Evolutionary conservation across 2,329 filamentous ascomycete species (phyloP).

Genomic region (Aspergillus arachidicola): DNA sequence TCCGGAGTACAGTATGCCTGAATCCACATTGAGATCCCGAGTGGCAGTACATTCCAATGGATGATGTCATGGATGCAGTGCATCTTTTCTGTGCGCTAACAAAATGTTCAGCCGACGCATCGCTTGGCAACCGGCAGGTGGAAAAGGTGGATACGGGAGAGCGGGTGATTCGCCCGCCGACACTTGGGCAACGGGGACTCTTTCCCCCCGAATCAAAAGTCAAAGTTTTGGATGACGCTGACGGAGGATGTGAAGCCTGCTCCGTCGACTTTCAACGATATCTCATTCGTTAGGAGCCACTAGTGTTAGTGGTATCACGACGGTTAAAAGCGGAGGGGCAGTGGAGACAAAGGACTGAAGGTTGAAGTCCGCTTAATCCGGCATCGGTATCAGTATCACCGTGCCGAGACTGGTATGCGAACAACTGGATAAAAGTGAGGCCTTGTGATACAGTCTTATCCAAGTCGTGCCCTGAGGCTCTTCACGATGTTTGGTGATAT

Average conservation of each 20-base stretch:
- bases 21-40: constrained; percentile 9
- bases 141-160: constrained; percentile 5
- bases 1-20: constrained; percentile 2
- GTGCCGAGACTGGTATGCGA: background rate
- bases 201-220: background rate
- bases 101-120: constrained; percentile 1
- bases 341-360: constrained; percentile 6
- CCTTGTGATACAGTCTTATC: constrained; percentile 2
- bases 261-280: background rate
- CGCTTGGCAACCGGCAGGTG: background rate
- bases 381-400: background rate
- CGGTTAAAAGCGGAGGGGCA: constrained; percentile 5
- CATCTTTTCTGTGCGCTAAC: background rate
- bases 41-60: constrained; percentile 7
- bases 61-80: constrained; percentile 15
- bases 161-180: constrained; percentile 6
- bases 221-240: background rate
- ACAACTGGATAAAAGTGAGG: background rate
- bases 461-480: constrained; percentile 5
- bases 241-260: background rate
- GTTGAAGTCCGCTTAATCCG: background rate
- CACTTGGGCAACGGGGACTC: background rate
- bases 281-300: background rate
- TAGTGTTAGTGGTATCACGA: background rate
- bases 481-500: background rate